phyloP scores from a whole-genome alignment of 2,329 filamentous ascomycete genomes.

The Ophiosphaerella korrae region DNA sequence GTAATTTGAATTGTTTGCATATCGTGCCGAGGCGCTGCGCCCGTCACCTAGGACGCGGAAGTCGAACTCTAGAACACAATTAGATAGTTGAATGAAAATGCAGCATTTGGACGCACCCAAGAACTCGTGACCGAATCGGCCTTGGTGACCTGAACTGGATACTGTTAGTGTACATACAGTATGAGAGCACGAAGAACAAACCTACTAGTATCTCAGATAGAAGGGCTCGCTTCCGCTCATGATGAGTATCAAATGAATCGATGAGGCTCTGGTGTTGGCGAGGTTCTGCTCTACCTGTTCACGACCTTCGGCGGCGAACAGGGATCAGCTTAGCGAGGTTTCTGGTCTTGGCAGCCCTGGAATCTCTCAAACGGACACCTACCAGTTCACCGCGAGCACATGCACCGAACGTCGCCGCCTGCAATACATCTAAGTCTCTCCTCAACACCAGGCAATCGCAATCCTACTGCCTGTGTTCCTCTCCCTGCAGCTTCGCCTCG shows the following conservation, averaged over 20 bases:
- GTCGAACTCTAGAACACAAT: constrained; percentile 78
- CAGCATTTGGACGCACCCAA: constrained; percentile 65
- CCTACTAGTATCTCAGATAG: constrained; percentile 97
- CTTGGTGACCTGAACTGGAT: constrained; percentile 90
- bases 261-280: neutral
- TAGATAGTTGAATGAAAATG: constrained; percentile 4
- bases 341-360: constrained; percentile 23
- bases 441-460: constrained; percentile 23
- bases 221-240: constrained; percentile 78
- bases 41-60: constrained; percentile 92
- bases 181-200: constrained; percentile 6
- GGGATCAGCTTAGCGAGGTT: constrained; percentile 20
- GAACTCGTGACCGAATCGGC: constrained; percentile 97
- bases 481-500: constrained; percentile 17
- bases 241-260: no score
- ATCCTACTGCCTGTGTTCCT: constrained; percentile 3
- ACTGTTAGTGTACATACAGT: constrained; percentile 13
- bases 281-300: constrained; percentile 14
- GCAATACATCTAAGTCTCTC: constrained; percentile 20
- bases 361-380: constrained; percentile 47
- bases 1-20: constrained; percentile 99
- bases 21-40: constrained; percentile 88
- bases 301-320: constrained; percentile 30
- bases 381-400: constrained; percentile 29
- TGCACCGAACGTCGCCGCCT: constrained; percentile 26